These are phyloP conservation scores for Pseudogymnoascus sp. DNA, from an alignment of 2,329 filamentous ascomycete genomes.

Conservation along the genomic window DNA sequence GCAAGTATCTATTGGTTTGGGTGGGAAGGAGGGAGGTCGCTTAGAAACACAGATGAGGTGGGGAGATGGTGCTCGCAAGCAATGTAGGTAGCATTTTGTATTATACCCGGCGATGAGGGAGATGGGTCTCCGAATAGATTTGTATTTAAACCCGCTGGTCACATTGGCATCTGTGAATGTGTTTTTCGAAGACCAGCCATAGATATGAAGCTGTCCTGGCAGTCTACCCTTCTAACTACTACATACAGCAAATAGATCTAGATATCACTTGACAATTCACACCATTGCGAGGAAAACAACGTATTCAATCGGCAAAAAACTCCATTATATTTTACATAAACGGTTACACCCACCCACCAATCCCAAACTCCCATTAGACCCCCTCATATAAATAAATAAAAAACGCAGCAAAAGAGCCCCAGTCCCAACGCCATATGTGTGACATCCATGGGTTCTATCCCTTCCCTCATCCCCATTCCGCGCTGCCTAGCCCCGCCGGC, in stretches of 20 bases:
- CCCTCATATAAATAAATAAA: slow-evolving; percentile 8
- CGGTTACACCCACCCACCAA: slow-evolving; percentile 8
- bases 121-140: slow-evolving; percentile 2
- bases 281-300: background rate
- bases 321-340: slow-evolving; percentile 12
- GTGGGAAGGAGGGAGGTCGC: background rate
- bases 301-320: slow-evolving; percentile 10
- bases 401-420: background rate
- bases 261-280: background rate
- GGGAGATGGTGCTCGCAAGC: background rate
- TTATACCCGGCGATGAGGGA: background rate
- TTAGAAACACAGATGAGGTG: background rate
- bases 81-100: slow-evolving; percentile 12
- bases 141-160: background rate
- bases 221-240: background rate
- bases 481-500: slow-evolving; percentile 1
- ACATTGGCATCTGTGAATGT: background rate
- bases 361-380: slow-evolving; percentile 5
- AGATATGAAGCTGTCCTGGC: background rate
- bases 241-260: background rate
- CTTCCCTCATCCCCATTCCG: background rate
- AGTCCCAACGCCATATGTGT: slow-evolving; percentile 9
- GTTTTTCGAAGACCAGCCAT: no score
- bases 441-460: slow-evolving; percentile 11
- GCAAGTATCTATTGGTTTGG: background rate